Conservation (phyloP, 108 stramenopile genomes). For the Skeletonema menzelii region DNA sequence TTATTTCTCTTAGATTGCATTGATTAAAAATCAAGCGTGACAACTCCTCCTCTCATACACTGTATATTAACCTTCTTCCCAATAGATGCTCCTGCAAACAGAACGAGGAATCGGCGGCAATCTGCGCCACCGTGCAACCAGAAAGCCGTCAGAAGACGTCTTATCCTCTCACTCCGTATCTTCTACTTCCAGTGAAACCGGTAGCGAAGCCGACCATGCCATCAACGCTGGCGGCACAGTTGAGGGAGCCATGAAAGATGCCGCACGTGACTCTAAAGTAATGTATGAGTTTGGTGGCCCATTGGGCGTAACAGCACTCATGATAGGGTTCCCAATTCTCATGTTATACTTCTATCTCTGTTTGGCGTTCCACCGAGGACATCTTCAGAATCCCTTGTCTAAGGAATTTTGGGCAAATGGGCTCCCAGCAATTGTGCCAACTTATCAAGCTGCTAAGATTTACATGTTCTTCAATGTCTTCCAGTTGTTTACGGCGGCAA, state of each 20-base stretch:
- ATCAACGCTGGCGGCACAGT: slow-evolving; percentile 5
- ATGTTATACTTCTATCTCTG: slow-evolving; percentile 46
- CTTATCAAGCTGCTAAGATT: slow-evolving; percentile 14
- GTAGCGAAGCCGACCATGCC: slow-evolving; percentile 7
- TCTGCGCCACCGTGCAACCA: slow-evolving; percentile 19
- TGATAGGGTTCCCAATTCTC: slow-evolving; percentile 42
- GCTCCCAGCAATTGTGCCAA: slow-evolving; percentile 20
- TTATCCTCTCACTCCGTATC: not conserved
- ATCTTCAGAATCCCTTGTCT: slow-evolving; percentile 23
- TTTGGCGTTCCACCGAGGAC: slow-evolving; percentile 25
- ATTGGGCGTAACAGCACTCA: slow-evolving; percentile 30
- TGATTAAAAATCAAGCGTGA: too few relatives aligned
- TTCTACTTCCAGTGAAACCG: slow-evolving; percentile 15
- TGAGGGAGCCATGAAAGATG: slow-evolving; percentile 32
- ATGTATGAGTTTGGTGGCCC: slow-evolving; percentile 48
- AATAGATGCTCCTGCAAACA: slow-evolving; percentile 23
- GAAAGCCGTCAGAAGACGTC: not conserved
- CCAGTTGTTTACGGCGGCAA: slow-evolving; percentile 45
- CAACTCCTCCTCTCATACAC: not conserved
- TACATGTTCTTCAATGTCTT: slow-evolving; percentile 35
- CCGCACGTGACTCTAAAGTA: slow-evolving; percentile 32
- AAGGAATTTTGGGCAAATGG: slow-evolving; percentile 32
- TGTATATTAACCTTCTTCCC: not conserved
- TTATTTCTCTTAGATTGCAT: too few relatives aligned
- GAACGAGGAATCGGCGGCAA: slow-evolving; percentile 23